Conservation (phyloP, 148 eudicot genomes). For the Nyssa sinensis region DNA sequence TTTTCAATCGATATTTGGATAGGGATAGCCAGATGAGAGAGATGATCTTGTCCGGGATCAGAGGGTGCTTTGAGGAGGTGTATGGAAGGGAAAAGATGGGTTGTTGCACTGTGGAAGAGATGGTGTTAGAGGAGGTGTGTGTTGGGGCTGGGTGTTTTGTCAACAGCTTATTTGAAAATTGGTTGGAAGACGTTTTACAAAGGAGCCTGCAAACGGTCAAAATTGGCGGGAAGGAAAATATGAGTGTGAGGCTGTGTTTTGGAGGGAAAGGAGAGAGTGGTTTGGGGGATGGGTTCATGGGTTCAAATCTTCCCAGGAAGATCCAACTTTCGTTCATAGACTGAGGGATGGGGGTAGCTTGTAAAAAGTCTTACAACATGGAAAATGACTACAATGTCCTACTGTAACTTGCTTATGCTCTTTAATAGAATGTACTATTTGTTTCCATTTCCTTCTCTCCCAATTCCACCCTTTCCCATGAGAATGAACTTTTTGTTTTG, state of each 20-base stretch:
- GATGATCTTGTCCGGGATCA: constrained; percentile 32
- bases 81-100: constrained; percentile 22
- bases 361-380: background rate
- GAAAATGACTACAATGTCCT: constrained; percentile 6
- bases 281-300: constrained; percentile 16
- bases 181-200: constrained; percentile 47
- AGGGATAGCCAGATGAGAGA: constrained; percentile 27
- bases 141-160: background rate
- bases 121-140: background rate
- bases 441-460: too few relatives aligned
- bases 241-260: background rate
- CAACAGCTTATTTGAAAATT: constrained; percentile 29
- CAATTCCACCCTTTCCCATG: too few relatives aligned
- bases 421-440: constrained; percentile 26
- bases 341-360: background rate
- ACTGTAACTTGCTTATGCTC: too few relatives aligned
- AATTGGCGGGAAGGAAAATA: background rate
- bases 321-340: constrained; percentile 37
- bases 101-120: background rate
- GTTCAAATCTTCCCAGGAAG: constrained; percentile 44
- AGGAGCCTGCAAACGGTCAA: constrained; percentile 26
- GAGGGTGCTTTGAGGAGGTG: constrained; percentile 24
- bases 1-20: constrained; percentile 21
- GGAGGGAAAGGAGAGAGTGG: background rate
- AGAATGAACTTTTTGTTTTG: too few relatives aligned